Evolutionary conservation across 805 yeast species (phyloP).

Genomic region (Yarrowia sp.): DNA sequence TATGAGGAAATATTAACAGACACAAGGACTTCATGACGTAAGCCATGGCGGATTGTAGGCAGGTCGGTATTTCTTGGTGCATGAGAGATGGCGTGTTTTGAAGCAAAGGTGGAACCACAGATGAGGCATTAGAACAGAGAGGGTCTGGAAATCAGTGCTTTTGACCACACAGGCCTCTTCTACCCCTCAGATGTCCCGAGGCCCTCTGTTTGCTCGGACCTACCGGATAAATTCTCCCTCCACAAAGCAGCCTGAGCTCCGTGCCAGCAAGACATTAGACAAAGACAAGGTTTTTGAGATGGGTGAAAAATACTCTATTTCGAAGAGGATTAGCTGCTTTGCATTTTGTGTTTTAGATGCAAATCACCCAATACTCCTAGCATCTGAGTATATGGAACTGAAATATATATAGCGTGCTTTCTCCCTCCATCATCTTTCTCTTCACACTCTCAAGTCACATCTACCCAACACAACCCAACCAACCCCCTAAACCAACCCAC

Average conservation of each 20-base stretch:
- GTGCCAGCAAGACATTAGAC: slow-evolving; percentile 2
- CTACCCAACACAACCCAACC: neutral
- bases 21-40: slow-evolving; percentile 13
- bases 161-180: neutral
- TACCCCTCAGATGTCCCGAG: too few species aligned
- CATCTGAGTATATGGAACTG: slow-evolving; percentile 8
- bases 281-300: neutral
- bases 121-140: neutral
- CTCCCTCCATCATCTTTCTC: slow-evolving; percentile 2
- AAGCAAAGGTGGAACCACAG: neutral
- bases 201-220: neutral
- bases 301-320: slow-evolving; percentile 24
- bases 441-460: neutral
- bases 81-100: slow-evolving; percentile 25
- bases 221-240: slow-evolving; percentile 10
- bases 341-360: slow-evolving; percentile 1
- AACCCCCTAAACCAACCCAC: neutral
- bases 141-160: neutral
- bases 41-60: slow-evolving; percentile 15
- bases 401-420: slow-evolving; percentile 22
- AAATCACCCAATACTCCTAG: slow-evolving; percentile 25
- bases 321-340: slow-evolving; percentile 6
- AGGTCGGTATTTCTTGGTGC: slow-evolving; percentile 11
- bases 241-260: neutral
- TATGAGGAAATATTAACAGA: slow-evolving; percentile 23